Percentiles rank a stretch among this genome's conserved stretches.
phyloP scores from a whole-genome alignment of 306 rosid species.

The Ziziphus jujuba region DNA sequence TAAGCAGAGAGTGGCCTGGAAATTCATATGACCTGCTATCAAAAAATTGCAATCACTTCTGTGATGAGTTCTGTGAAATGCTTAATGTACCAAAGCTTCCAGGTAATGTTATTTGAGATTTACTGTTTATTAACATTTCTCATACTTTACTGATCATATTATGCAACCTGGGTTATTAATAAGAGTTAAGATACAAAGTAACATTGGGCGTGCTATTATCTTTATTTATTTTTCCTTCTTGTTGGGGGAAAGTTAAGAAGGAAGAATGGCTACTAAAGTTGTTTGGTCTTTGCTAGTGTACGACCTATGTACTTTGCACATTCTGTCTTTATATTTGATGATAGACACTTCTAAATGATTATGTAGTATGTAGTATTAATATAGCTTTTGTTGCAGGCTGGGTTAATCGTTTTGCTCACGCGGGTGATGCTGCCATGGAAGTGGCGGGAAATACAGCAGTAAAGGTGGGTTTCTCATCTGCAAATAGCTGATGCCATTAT shows the following conservation, averaged over 20 bases:
- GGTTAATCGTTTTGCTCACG: conserved; percentile 99
- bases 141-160: background rate
- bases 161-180: background rate
- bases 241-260: too few relatives aligned
- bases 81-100: conserved; percentile 92
- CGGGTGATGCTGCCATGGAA: conserved; percentile 98
- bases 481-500: background rate
- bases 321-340: conserved; percentile 7
- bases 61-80: conserved; percentile 89
- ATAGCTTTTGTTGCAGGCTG: conserved; percentile 63
- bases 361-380: conserved; percentile 24
- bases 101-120: conserved; percentile 44
- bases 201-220: too few relatives aligned
- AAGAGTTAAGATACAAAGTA: too few relatives aligned
- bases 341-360: conserved; percentile 16
- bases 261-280: background rate
- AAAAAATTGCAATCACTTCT: conserved; percentile 96
- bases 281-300: conserved; percentile 2
- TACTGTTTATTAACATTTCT: conserved; percentile 4
- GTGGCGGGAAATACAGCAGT: conserved; percentile 92
- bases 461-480: conserved; percentile 54
- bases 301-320: background rate
- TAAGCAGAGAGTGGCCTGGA: conserved; percentile 98
- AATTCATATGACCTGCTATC: conserved; percentile 80
- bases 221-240: too few relatives aligned